phyloP scores from a whole-genome alignment of 768 basidiomycete species.

The Russula brevipes region DNA sequence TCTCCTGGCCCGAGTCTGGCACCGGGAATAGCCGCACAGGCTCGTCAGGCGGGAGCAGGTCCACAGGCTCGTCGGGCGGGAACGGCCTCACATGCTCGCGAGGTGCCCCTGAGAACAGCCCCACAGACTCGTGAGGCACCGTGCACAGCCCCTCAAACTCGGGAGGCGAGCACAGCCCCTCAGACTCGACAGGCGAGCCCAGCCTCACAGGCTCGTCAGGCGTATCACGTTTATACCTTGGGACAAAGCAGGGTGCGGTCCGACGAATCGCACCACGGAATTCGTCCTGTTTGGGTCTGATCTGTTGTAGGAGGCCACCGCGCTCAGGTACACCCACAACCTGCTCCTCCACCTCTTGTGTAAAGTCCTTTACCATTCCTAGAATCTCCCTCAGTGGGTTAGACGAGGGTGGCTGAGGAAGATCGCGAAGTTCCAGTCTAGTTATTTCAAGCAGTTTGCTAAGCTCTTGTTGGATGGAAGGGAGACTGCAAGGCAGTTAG shows the following conservation, averaged over 20 bases:
- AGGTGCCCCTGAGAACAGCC: no score
- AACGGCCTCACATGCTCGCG: no score
- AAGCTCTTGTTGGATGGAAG: slow-evolving; percentile 56
- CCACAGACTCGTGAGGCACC: no score
- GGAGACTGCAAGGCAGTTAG: slow-evolving; percentile 42
- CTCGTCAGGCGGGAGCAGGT: no score
- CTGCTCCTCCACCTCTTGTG: slow-evolving; percentile 26
- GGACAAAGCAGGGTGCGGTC: slow-evolving; percentile 10
- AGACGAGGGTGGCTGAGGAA: slow-evolving; percentile 50
- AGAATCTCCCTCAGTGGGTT: slow-evolving; percentile 58
- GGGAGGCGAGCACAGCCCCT: no score
- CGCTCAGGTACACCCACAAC: neutral
- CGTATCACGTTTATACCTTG: neutral
- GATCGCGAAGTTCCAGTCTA: slow-evolving; percentile 29
- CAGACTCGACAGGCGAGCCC: no score
- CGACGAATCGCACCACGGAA: slow-evolving; percentile 8
- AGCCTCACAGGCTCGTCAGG: no score
- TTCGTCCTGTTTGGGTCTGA: slow-evolving; percentile 1
- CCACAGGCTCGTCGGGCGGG: no score
- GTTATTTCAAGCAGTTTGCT: slow-evolving; percentile 41
- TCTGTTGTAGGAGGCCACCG: neutral
- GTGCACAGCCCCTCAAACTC: no score
- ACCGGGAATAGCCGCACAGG: no score
- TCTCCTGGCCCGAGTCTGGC: no score
- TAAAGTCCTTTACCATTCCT: slow-evolving; percentile 44